These are phyloP conservation scores for Perilla frutescens DNA, from an alignment of 257 asterid genomes.

Conservation along the genomic window DNA sequence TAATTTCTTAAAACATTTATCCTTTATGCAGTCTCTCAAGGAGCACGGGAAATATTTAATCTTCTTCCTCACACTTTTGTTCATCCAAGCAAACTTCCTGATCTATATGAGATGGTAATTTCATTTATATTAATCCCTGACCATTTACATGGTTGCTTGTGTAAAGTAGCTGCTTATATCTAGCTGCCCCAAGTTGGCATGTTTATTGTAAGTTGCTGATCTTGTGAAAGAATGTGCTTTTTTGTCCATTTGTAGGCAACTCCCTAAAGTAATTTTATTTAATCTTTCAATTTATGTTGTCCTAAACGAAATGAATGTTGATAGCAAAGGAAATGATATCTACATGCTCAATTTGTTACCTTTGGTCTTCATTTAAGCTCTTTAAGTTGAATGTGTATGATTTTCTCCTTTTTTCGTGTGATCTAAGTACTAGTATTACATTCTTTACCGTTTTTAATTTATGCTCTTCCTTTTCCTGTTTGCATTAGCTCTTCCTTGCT, in stretches of 20 bases:
- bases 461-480: neutral
- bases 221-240: neutral
- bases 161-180: conserved; percentile 17
- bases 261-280: no score
- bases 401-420: conserved; percentile 6
- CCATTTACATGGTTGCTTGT: conserved; percentile 3
- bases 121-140: neutral
- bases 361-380: neutral
- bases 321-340: neutral
- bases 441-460: conserved; percentile 6
- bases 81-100: conserved; percentile 76
- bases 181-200: neutral
- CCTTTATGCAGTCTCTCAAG: conserved; percentile 71
- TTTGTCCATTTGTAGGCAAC: neutral
- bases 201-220: conserved; percentile 4
- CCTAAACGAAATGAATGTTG: no score
- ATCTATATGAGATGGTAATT: conserved; percentile 66
- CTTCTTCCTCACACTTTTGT: conserved; percentile 92
- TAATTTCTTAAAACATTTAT: neutral
- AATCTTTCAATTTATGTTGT: no score
- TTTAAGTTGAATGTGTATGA: neutral
- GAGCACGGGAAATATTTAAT: conserved; percentile 91
- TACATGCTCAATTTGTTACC: neutral
- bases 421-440: neutral
- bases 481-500: neutral